Evolutionary conservation across 768 basidiomycete species (phyloP).

Genomic region (Sporobolomyces pararoseus): DNA sequence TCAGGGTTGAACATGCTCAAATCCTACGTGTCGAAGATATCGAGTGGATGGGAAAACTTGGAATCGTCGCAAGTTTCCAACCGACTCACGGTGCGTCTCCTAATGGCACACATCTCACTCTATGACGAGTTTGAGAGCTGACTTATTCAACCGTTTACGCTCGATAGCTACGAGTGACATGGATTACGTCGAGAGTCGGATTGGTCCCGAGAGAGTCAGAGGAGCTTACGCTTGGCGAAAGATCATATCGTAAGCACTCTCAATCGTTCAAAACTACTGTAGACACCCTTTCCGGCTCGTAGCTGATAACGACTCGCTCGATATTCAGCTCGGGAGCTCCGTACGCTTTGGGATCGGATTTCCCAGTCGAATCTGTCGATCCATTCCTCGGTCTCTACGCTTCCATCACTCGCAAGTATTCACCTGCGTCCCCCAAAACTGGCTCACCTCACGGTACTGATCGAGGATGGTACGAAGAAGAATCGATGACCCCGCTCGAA

Average conservation of each 20-base stretch:
- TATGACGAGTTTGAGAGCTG: background rate
- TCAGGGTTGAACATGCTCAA: conserved; percentile 89
- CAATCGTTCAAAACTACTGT: no score
- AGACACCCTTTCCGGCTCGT: no score
- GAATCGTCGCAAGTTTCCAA: conserved; percentile 86
- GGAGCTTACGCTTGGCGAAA: conserved; percentile 87
- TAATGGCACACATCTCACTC: no score
- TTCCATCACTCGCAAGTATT: conserved; percentile 66
- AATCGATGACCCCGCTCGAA: conserved; percentile 73
- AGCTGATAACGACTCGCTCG: background rate
- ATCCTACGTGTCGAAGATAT: conserved; percentile 72
- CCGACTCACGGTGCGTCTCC: conserved; percentile 65
- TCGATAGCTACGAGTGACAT: conserved; percentile 72
- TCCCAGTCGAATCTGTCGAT: conserved; percentile 87
- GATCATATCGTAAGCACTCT: conserved; percentile 65
- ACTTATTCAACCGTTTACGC: background rate
- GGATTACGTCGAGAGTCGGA: conserved; percentile 79
- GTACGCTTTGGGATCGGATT: conserved; percentile 84
- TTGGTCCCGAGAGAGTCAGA: conserved; percentile 75
- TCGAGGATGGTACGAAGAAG: conserved; percentile 62
- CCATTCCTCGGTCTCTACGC: conserved; percentile 88
- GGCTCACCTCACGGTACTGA: background rate
- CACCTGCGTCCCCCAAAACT: background rate
- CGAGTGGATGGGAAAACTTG: conserved; percentile 64
- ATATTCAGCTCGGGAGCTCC: conserved; percentile 50